Base-by-base conservation (phyloP, 176 grass and related monocot species). In the Ampelocalamus luodianensis region DNA sequence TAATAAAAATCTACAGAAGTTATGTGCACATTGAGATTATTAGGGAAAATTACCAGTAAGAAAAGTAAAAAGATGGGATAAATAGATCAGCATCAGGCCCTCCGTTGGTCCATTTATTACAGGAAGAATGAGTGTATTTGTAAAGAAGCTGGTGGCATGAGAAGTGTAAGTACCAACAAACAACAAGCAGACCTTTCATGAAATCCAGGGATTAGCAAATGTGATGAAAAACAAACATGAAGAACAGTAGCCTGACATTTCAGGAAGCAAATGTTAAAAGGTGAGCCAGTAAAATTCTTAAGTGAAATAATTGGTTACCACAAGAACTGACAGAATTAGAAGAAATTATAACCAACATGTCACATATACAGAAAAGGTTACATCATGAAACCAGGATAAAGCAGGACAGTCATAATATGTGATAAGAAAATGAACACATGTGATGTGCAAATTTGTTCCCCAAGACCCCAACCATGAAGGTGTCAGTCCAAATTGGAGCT, bases 21-120 rank as follows among this genome's bases (percentile, higher is more conserved):
- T 54, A 82, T 50, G 32, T 45, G 37, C 54, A 72, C 49, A 89
- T 38, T 1, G 10, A 71, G 46, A 50, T 55, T 15, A 46, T 51
- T 65, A 14, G 5, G 63, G 49, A 49, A 65, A 71, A 32, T 86
- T 89, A 96, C 89, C 91, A 67, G 87, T 89, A 77, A 96, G 63
- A 80, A 94, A 98, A 83, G 96, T 98, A 83, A 95, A 89, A 50
- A 92, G 83, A 77, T 98, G 96, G 74, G 91, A 94, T 43, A 95
- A 51, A 72, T 95, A 98, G 74, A 98, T 93, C 80, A 98, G 84
- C 96, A 98, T 98, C 81, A 98, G 93, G 66, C 96, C 96, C 84
- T 98, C 96, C 9, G 96, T 98, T 42, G 96, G 96, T 76, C 96
- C 96, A 86, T 98, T 98, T 55, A 95, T 46, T 78, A 93, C 64